Percentiles rank a stretch among this genome's conserved stretches.
Evolutionary conservation across 2,329 filamentous ascomycete species (phyloP).

Genomic region (Colletotrichum tabaci): DNA sequence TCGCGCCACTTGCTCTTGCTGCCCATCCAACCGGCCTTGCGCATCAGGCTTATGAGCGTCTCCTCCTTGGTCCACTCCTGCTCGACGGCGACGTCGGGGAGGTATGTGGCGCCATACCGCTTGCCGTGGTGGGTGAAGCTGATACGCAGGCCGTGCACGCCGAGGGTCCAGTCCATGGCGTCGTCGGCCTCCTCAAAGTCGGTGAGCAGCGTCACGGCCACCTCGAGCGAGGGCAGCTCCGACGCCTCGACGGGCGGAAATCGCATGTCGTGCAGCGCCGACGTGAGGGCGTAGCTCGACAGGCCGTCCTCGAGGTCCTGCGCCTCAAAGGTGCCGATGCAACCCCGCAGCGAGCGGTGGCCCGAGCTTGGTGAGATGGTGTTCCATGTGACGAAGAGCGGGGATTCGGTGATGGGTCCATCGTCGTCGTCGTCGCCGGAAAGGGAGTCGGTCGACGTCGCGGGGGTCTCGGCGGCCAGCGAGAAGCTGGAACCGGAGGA

Average conservation of each 20-base stretch:
- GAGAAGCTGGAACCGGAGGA: constrained; percentile 57
- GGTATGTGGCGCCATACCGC: constrained; percentile 88
- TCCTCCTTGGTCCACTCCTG: constrained; percentile 97
- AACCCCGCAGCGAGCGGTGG: constrained; percentile 84
- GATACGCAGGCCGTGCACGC: constrained; percentile 89
- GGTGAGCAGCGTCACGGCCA: constrained; percentile 85
- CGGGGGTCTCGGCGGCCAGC: constrained; percentile 57
- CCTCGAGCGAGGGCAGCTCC: constrained; percentile 73
- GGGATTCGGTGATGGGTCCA: constrained; percentile 66
- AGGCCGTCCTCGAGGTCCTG: constrained; percentile 82
- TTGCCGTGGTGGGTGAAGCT: constrained; percentile 82
- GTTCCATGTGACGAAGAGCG: constrained; percentile 97
- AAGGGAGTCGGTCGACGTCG: constrained; percentile 60
- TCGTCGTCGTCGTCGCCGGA: constrained; percentile 46
- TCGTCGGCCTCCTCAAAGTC: constrained; percentile 84
- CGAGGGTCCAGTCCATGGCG: constrained; percentile 88
- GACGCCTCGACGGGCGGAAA: constrained; percentile 69
- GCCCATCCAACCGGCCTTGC: constrained; percentile 93
- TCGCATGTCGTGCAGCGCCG: constrained; percentile 76
- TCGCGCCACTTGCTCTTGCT: constrained; percentile 85
- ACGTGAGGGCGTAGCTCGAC: constrained; percentile 85
- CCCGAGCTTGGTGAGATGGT: constrained; percentile 70
- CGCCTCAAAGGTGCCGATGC: constrained; percentile 94
- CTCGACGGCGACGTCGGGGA: constrained; percentile 91
- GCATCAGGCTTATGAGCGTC: constrained; percentile 89